Conservation (phyloP, 257 asterid species). For the Leonotis leonurus region DNA sequence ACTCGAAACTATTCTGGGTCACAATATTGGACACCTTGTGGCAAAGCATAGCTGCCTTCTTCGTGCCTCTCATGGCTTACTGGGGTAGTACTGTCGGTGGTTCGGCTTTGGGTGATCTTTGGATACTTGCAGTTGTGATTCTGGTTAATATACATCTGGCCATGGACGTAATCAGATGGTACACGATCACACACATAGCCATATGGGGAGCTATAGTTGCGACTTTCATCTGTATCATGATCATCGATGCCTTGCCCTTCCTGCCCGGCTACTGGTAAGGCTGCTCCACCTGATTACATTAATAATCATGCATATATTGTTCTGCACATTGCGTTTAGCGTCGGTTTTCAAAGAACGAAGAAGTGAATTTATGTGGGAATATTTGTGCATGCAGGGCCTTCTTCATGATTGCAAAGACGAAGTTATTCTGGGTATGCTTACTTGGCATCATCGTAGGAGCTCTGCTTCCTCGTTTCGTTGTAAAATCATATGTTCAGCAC, state of each 20-base stretch:
- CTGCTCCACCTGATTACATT: neutral
- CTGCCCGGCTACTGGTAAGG: conserved; percentile 88
- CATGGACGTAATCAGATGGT: conserved; percentile 89
- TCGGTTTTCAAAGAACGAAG: too few species aligned
- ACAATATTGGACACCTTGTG: conserved; percentile 77
- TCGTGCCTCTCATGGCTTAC: conserved; percentile 65
- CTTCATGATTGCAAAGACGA: conserved; percentile 50
- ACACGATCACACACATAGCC: conserved; percentile 72
- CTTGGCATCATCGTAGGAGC: conserved; percentile 55
- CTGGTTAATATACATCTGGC: conserved; percentile 83
- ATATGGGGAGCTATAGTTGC: conserved; percentile 90
- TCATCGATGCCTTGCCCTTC: conserved; percentile 54
- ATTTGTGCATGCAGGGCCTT: conserved; percentile 60
- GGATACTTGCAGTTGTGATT: conserved; percentile 83
- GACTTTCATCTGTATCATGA: conserved; percentile 68
- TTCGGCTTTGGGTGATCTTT: conserved; percentile 88
- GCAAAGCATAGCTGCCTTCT: conserved; percentile 81
- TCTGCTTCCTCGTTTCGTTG: conserved; percentile 69
- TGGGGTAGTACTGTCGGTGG: conserved; percentile 58
- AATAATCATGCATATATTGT: neutral
- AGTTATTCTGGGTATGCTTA: conserved; percentile 72
- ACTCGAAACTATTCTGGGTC: conserved; percentile 63
- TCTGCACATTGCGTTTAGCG: neutral
- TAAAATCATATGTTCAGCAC: conserved; percentile 41
- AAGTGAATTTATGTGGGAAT: too few species aligned